A percentile compares a stretch with the other conserved stretches of the same genome.
These are phyloP conservation scores for Apophysomyces variabilis DNA, from an alignment of 371 early-diverging fungal species.

Conservation along the genomic window DNA sequence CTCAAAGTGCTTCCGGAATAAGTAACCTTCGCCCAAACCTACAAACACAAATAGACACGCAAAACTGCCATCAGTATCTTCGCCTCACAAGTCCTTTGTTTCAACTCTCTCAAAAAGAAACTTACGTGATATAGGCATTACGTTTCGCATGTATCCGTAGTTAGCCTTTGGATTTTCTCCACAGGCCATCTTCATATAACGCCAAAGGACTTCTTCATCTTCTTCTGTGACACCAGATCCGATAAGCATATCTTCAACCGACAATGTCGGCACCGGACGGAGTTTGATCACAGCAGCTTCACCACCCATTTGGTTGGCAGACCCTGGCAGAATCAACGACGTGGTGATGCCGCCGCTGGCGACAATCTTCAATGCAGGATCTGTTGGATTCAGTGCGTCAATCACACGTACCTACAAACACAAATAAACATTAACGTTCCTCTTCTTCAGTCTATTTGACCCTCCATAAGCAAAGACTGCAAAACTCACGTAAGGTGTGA, in stretches of 20 bases:
- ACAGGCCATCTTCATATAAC: conserved; percentile 90
- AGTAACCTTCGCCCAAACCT: conserved; percentile 76
- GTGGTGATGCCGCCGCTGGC: conserved; percentile 84
- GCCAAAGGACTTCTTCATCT: conserved; percentile 59
- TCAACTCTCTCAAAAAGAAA: no score
- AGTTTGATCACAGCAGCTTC: conserved; percentile 76
- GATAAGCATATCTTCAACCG: conserved; percentile 72
- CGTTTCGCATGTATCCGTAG: conserved; percentile 39
- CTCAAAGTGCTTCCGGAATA: conserved; percentile 68
- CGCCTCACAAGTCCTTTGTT: no score
- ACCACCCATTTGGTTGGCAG: conserved; percentile 82
- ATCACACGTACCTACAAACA: conserved; percentile 53
- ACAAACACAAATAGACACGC: no score
- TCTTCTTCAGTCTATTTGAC: no score
- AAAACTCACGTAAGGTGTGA: conserved; percentile 61
- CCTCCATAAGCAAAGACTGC: neutral
- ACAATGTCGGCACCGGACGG: conserved; percentile 59
- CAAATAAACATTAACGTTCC: neutral
- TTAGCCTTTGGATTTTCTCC: conserved; percentile 80
- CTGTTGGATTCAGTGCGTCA: conserved; percentile 68
- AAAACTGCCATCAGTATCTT: no score
- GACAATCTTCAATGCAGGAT: conserved; percentile 71
- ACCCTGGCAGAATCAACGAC: conserved; percentile 77
- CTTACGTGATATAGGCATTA: conserved; percentile 53
- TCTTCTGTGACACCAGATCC: conserved; percentile 54